Base-by-base conservation (phyloP, 768 basidiomycete species). In the Suillus plorans region DNA sequence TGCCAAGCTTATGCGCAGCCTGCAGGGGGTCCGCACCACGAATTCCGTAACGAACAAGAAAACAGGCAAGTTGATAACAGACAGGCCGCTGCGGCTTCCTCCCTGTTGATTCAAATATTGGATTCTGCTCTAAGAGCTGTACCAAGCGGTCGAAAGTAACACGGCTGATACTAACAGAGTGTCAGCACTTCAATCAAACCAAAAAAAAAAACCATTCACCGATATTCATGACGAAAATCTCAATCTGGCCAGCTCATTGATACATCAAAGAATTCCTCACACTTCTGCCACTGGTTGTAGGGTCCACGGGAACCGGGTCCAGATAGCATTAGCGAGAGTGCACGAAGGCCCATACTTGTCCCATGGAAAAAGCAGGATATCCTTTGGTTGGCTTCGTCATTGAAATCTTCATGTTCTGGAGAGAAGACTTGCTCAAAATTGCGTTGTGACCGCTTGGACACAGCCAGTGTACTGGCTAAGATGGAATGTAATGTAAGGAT, bases 51-150 rank as follows among this genome's bases (percentile, higher is more conserved):
- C 68, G 52, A 18, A 70, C 45, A 1, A 75, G 68, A 42, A 73
- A 74, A 4, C 66, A 63, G 0, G 61, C 73, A 1, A 74, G 63
- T 59, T 73, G 73, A 53, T 66, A 71, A n/a, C 55, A 22, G 5
- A 71, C 65, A 47, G 71, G 73, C 2, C 64, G 61, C 61, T 74
- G 73, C 1, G 70, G 73, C 31, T 68, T 65, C 20, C 44, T 25
- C 18, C 67, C 60, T 20, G 25, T 31, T 42, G 31, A 65, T 62
- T 3, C n/a, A 47, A 74, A 74, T 31, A 72, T 67, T 18, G 62
- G 65, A 50, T 74, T 68, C 13, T 39, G 45, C 20, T 58, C 64
- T 9, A 70, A 50, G 6, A 68, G 45, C 9, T 37, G 28, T 14
- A 67, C 66, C 42, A 67, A 59, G 31, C 55, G 50, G 36, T 67